Evolutionary conservation across 2,329 filamentous ascomycete species (phyloP).

Genomic region (Fusarium verticillioides): DNA sequence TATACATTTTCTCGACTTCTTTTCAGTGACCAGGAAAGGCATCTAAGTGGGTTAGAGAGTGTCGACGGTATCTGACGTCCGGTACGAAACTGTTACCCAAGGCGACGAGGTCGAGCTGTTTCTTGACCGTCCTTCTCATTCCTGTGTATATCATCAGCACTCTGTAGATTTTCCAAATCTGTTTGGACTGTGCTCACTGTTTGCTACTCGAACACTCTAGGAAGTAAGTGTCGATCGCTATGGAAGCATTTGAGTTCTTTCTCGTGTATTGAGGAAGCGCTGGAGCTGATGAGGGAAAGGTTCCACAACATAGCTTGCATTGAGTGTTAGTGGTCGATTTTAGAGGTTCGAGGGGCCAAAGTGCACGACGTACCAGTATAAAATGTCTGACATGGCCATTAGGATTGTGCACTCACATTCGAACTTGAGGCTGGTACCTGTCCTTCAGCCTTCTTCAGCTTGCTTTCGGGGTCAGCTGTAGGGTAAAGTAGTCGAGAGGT

Average conservation of each 20-base stretch:
- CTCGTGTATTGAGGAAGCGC: not conserved
- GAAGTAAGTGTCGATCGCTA: too few species aligned
- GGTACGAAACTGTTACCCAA: not conserved
- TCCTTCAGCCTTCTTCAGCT: rapidly evolving
- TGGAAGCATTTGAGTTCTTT: too few species aligned
- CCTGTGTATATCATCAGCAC: not conserved
- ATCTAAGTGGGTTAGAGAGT: too few species aligned
- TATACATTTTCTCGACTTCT: rapidly evolving
- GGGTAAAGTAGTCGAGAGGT: not conserved
- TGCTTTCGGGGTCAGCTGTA: not conserved
- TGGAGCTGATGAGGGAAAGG: not conserved
- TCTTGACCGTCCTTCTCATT: not conserved
- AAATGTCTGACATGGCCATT: not conserved
- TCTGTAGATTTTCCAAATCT: rapidly evolving
- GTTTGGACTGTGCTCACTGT: not conserved
- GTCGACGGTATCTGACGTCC: too few species aligned
- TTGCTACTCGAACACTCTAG: not conserved
- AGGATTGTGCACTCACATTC: rapidly evolving
- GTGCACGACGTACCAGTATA: rapidly evolving
- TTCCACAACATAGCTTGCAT: not conserved
- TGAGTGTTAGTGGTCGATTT: rapidly evolving
- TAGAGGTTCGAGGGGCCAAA: rapidly evolving
- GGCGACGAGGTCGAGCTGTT: rapidly evolving
- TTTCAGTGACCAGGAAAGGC: not conserved
- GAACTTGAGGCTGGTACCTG: rapidly evolving